Evolutionary conservation across 768 basidiomycete genomes (phyloP), one percentile per base, ranked within the genome.

Genomic region (Boletus reticuloceps): DNA sequence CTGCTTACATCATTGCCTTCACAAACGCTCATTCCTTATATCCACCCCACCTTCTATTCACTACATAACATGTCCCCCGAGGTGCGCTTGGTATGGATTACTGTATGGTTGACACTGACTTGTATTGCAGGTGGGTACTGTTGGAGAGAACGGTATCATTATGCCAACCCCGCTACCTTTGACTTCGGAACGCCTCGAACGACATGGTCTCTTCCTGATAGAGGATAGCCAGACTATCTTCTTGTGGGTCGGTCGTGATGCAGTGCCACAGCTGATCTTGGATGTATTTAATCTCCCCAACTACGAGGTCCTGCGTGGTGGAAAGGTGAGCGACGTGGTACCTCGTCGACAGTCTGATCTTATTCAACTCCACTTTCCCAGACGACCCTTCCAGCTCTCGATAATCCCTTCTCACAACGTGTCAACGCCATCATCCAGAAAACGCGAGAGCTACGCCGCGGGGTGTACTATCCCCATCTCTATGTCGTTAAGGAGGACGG

Each of bases 401-500:
- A 97, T 38, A 99, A 98, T 68, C 77, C 88, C 0, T 97, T 98
- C 83, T 92, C 88, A n/a, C 90, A 97, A 67, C 89, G 97, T 10
- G 81, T 99, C 62, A 96, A 94, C 64, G 92, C 93, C 2, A 83
- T 99, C 64, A 75, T 99, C 54, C 90, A 92, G 74, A 98, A 98
- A 77, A 92, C 88, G 16, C 83, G 97, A 17, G 97, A 98, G 74
- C 83, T 93, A 80, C 88, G 97, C 47, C 82, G 94, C 39, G 94
- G 95, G 14, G 85, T 88, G 6, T 98, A 98, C 70, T 88, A 89
- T 67, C 93, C 93, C 9, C 94, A 98, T 69, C 76, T 99, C 8
- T 99, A 98, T 65, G 78, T 98, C 50, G 94, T 98, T 65, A 99
- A 98, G 75, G 94, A 98, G 70, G 97, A 99, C 62, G 96, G 94